A percentile compares a stretch with the other conserved stretches of the same genome.
These are phyloP conservation scores for Talaromyces rugulosus DNA, from an alignment of 2,329 filamentous ascomycete species.

Conservation along the genomic window DNA sequence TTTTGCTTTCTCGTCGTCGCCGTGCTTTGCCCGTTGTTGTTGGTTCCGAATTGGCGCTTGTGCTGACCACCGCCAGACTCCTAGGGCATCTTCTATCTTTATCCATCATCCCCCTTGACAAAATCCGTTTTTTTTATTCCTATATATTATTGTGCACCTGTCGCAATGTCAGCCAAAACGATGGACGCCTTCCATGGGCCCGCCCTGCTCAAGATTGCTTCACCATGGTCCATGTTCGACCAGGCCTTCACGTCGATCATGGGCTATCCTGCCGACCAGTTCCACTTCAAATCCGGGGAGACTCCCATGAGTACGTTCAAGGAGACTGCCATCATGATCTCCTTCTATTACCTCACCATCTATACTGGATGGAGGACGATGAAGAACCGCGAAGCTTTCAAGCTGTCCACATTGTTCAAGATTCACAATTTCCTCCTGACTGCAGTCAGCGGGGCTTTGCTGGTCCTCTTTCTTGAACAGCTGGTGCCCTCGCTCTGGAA, in stretches of 20 bases:
- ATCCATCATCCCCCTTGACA: background rate
- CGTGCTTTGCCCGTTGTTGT: background rate
- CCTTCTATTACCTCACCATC: constrained; percentile 77
- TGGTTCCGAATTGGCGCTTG: background rate
- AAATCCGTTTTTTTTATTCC: background rate
- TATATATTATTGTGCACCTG: constrained; percentile 2
- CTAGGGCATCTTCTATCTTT: background rate
- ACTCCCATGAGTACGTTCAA: constrained; percentile 84
- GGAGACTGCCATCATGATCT: constrained; percentile 69
- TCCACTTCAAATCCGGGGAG: constrained; percentile 69
- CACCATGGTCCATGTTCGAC: constrained; percentile 82
- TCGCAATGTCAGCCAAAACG: constrained; percentile 10
- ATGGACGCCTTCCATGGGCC: constrained; percentile 10
- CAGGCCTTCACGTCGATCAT: constrained; percentile 67
- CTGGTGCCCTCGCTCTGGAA: constrained; percentile 74
- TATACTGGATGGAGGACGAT: constrained; percentile 84
- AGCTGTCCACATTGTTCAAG: constrained; percentile 79
- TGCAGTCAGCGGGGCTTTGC: constrained; percentile 67
- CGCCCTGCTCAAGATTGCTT: constrained; percentile 3
- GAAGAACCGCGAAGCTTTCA: constrained; percentile 73
- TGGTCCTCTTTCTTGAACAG: constrained; percentile 81
- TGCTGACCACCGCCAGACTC: background rate
- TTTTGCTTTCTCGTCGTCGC: background rate
- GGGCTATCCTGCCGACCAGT: constrained; percentile 76
- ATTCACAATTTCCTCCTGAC: constrained; percentile 91